Conservation (phyloP, 2,329 filamentous ascomycete species). For the Xylaria hypoxylon region DNA sequence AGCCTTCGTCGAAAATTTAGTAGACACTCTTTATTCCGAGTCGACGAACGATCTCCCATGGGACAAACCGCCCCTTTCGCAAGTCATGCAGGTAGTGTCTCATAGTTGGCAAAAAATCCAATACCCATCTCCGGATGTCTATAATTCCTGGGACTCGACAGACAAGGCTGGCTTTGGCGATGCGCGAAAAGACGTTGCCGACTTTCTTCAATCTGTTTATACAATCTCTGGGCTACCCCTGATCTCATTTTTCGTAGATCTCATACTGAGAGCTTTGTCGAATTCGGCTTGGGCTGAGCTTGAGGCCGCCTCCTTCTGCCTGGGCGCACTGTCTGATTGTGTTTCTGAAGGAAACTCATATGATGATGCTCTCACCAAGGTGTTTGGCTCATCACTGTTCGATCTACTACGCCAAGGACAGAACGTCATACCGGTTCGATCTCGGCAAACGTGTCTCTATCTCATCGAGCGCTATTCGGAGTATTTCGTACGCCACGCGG, state of each 20-base stretch:
- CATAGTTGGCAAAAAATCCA: constrained; percentile 76
- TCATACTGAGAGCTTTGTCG: constrained; percentile 63
- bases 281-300: constrained; percentile 67
- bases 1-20: constrained; percentile 76
- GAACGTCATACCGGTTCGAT: constrained; percentile 68
- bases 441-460: constrained; percentile 75
- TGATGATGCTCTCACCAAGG: constrained; percentile 68
- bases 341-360: constrained; percentile 67
- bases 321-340: constrained; percentile 76
- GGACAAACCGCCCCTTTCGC: constrained; percentile 67
- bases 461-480: constrained; percentile 79
- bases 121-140: constrained; percentile 69
- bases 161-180: constrained; percentile 76
- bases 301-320: constrained; percentile 71
- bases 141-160: constrained; percentile 75
- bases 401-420: constrained; percentile 63
- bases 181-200: constrained; percentile 81
- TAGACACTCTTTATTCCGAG: constrained; percentile 67
- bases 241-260: constrained; percentile 66
- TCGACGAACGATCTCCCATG: constrained; percentile 62
- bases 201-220: constrained; percentile 79
- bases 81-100: constrained; percentile 73
- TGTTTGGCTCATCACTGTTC: constrained; percentile 73
- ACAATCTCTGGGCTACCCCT: constrained; percentile 68
- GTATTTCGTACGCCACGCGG: constrained; percentile 78